A percentile compares a stretch with the other conserved stretches of the same genome.
phyloP scores from a whole-genome alignment of 2,329 filamentous ascomycete species.

The Colletotrichum agaves region DNA sequence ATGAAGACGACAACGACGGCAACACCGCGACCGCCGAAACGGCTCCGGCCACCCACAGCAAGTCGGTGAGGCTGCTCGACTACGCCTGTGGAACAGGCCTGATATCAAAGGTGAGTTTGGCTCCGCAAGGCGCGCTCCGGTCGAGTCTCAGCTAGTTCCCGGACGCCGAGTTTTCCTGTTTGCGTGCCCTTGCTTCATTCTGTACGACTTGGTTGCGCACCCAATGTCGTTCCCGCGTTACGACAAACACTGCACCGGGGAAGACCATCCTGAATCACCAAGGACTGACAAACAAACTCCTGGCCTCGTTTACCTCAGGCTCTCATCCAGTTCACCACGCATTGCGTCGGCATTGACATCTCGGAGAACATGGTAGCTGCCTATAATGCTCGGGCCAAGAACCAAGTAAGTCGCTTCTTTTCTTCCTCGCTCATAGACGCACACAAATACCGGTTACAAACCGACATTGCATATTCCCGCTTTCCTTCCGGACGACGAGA shows the following conservation, averaged over 20 bases:
- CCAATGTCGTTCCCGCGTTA: background rate
- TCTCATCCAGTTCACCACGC: constrained; percentile 69
- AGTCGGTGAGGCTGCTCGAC: constrained; percentile 68
- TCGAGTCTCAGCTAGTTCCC: background rate
- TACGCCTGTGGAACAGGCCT: constrained; percentile 81
- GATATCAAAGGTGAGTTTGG: constrained; percentile 67
- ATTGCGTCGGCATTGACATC: constrained; percentile 75
- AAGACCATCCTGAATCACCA: background rate
- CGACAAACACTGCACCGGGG: background rate
- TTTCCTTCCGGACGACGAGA: background rate
- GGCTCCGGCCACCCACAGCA: background rate
- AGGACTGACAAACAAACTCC: constrained; percentile 9
- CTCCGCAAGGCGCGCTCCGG: background rate
- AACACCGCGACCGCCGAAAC: constrained; percentile 41
- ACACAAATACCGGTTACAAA: background rate
- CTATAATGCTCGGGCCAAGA: constrained; percentile 71
- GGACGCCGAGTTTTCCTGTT: background rate
- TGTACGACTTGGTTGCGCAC: background rate
- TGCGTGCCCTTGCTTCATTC: background rate
- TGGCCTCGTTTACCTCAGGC: constrained; percentile 52
- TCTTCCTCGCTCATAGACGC: background rate
- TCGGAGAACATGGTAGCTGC: constrained; percentile 75
- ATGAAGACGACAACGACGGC: constrained; percentile 45
- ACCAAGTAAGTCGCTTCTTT: constrained; percentile 54
- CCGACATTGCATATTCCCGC: background rate